Conservation (phyloP, 2,329 filamentous ascomycete genomes). For the Atkinsonella hypoxylon region DNA sequence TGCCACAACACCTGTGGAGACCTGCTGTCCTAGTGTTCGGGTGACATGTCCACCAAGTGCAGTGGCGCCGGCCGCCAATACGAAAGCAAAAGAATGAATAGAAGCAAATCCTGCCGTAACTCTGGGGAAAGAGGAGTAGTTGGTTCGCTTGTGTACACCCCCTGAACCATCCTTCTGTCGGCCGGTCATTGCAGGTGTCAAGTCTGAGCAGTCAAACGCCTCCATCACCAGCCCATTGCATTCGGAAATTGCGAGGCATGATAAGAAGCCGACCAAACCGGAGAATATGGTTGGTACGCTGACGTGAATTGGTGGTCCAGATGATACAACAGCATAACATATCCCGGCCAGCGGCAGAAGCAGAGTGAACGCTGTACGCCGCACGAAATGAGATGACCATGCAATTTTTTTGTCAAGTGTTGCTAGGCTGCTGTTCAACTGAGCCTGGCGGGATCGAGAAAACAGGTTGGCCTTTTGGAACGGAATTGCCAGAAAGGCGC, state of each 20-base stretch:
- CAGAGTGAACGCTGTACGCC: conserved; percentile 55
- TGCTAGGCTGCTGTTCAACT: conserved; percentile 51
- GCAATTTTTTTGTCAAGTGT: conserved; percentile 51
- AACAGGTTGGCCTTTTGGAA: conserved; percentile 62
- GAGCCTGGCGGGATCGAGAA: conserved; percentile 48
- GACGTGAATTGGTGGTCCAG: conserved; percentile 46
- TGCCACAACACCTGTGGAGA: conserved; percentile 56
- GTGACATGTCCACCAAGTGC: conserved; percentile 57
- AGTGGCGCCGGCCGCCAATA: conserved; percentile 57
- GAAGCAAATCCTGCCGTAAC: conserved; percentile 60
- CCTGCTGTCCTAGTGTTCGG: conserved; percentile 52
- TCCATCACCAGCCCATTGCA: conserved; percentile 72
- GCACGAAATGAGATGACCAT: conserved; percentile 62
- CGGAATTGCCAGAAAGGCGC: conserved; percentile 57
- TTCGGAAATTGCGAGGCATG: conserved; percentile 62
- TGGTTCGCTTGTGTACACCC: conserved; percentile 38
- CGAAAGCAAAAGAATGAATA: conserved; percentile 57
- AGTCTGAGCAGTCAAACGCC: conserved; percentile 67
- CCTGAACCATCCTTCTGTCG: conserved; percentile 31
- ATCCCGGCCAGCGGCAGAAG: conserved; percentile 54
- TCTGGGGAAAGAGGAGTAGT: conserved; percentile 66
- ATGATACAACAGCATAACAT: conserved; percentile 55
- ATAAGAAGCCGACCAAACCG: conserved; percentile 55
- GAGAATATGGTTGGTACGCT: conserved; percentile 56
- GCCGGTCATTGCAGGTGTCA: conserved; percentile 59